Evolutionary conservation across 805 yeast species (phyloP), one percentile per base, ranked within the genome.

Genomic region (Metahyphopichia silvanorum): DNA sequence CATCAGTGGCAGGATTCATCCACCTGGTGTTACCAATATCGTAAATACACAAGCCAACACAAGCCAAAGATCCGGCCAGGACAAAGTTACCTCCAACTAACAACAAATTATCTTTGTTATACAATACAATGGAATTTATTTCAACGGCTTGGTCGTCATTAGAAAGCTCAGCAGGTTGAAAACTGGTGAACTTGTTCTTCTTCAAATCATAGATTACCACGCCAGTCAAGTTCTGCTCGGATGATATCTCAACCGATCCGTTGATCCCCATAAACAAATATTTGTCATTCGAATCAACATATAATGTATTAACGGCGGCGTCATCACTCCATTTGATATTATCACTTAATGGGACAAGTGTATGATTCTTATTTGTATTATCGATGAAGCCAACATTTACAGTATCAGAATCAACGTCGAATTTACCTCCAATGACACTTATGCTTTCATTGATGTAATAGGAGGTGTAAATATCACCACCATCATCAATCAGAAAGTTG

Each of bases 11-110:
- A 3, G 77, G 73, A 37, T 47, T 60, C 6, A 59, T 56, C 85
- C 95, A 82, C 14, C 79, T 60, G 0, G 74, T 60, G 20, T 67
- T 63, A 3, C 57, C 50, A 39, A 77, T 53, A 45, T 81, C 80
- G 51, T 75, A 86, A 21, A 81, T 58, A 53, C 96, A 88, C 22
- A 89, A 55, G 1, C 76, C 71, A 2, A 65, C 53, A 56, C 96
- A 88, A 16, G 60, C 55, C 20, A 71, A 57, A 4, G 75, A 60
- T 0, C 82, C 80, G 2, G 84, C 79, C 14, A 65, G 52, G 14
- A 67, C 71, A 51, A 85, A 87, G 26, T 72, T 66, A 16, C 97
- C 96, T 24, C 84, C 95, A 9, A 85, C 85, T 19, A 80, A 64
- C 17, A 87, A 57, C 31, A 50, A 44, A n/a, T 49, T 42, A 5